Conservation (phyloP, 2,329 filamentous ascomycete species). For the Madurella fahalii region DNA sequence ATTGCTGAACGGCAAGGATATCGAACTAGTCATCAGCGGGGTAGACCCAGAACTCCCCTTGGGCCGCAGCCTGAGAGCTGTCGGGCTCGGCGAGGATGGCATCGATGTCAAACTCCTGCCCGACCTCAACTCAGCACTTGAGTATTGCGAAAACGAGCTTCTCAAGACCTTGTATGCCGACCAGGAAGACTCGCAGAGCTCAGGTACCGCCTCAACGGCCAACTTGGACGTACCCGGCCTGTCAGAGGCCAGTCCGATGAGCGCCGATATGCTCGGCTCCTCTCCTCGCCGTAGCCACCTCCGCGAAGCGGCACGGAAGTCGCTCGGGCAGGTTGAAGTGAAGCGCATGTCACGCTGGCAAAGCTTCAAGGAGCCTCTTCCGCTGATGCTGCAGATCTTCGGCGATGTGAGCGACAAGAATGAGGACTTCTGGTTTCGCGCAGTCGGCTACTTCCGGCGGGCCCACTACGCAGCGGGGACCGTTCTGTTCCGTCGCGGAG, state of each 20-base stretch:
- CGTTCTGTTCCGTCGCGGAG: slow-evolving; percentile 72
- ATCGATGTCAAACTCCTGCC: slow-evolving; percentile 77
- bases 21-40: slow-evolving; percentile 79
- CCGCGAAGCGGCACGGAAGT: slow-evolving; percentile 70
- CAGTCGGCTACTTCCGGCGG: slow-evolving; percentile 68
- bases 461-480: slow-evolving; percentile 65
- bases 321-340: slow-evolving; percentile 63
- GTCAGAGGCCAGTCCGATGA: slow-evolving; percentile 25
- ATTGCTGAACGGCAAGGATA: slow-evolving; percentile 69
- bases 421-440: slow-evolving; percentile 92
- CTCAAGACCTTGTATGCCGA: slow-evolving; percentile 73
- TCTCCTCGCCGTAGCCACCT: slow-evolving; percentile 79
- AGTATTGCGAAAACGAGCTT: slow-evolving; percentile 92
- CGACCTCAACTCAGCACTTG: slow-evolving; percentile 86
- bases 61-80: slow-evolving; percentile 73
- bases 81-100: slow-evolving; percentile 72
- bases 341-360: slow-evolving; percentile 67
- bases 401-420: slow-evolving; percentile 79
- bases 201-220: slow-evolving; percentile 39
- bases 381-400: slow-evolving; percentile 93
- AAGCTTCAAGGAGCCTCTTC: slow-evolving; percentile 82
- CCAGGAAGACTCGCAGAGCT: slow-evolving; percentile 55
- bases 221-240: slow-evolving; percentile 48
- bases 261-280: slow-evolving; percentile 52
- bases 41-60: slow-evolving; percentile 72